Evolutionary conservation across 2,329 filamentous ascomycete genomes (phyloP).

Genomic region (Paradendryphiella salina): DNA sequence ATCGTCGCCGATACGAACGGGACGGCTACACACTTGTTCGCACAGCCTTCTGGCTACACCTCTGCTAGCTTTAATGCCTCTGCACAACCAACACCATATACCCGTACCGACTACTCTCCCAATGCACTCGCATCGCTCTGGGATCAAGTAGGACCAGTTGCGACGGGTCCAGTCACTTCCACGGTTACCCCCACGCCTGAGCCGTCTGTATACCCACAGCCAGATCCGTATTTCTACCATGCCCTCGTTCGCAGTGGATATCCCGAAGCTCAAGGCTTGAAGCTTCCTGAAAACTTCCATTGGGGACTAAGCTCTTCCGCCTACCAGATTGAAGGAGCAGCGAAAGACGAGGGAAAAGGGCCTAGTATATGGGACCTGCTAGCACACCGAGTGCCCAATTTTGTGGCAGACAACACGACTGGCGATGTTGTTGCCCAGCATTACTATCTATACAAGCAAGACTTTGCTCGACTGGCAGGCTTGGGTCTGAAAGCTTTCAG

Average conservation of each 20-base stretch:
- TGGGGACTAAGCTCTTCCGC: conserved; percentile 50
- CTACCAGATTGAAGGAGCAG: conserved; percentile 52
- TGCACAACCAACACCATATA: conserved; percentile 50
- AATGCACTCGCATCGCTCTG: conserved; percentile 53
- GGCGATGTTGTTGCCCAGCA: conserved; percentile 49
- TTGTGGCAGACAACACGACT: conserved; percentile 48
- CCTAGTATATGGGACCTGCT: conserved; percentile 52
- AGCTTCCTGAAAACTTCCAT: conserved; percentile 50
- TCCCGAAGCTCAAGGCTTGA: conserved; percentile 39
- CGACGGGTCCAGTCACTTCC: conserved; percentile 49
- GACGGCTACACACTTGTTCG: conserved; percentile 33
- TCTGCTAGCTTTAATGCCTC: conserved; percentile 49
- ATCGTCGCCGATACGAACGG: conserved; percentile 23
- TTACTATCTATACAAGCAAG: conserved; percentile 52
- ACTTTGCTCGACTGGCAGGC: conserved; percentile 46
- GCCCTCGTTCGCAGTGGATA: conserved; percentile 48
- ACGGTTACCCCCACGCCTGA: conserved; percentile 52
- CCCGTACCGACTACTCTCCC: conserved; percentile 53
- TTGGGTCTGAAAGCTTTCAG: conserved; percentile 40
- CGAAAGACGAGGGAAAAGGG: conserved; percentile 49
- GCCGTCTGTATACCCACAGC: conserved; percentile 46
- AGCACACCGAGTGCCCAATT: conserved; percentile 48
- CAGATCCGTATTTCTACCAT: conserved; percentile 47
- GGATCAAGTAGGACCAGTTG: conserved; percentile 52
- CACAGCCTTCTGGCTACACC: conserved; percentile 41